Evolutionary conservation across 495 filamentous ascomycete genomes (phyloP).

Genomic region (Aspergillus incahuasiensis): DNA sequence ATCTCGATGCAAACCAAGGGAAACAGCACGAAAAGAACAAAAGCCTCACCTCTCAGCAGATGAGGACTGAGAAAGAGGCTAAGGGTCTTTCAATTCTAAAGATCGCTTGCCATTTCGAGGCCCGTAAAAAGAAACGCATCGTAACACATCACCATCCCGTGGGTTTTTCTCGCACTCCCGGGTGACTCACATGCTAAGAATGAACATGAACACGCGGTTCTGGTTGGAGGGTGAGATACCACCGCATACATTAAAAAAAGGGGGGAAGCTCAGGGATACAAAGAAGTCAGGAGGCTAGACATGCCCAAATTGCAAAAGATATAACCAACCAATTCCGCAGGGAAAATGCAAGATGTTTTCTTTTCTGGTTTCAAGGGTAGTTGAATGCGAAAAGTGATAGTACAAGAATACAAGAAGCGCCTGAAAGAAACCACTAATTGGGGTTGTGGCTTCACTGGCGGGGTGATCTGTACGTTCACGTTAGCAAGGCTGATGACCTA

Average conservation of each 20-base stretch:
- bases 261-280: conserved; percentile 14
- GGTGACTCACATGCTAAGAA: conserved; percentile 12
- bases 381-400: conserved; percentile 29
- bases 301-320: conserved; percentile 36
- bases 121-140: conserved; percentile 11
- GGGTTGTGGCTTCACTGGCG: conserved; percentile 36
- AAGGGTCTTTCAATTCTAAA: conserved; percentile 15
- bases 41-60: conserved; percentile 1
- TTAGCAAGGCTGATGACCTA: conserved; percentile 14
- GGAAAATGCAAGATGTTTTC: conserved; percentile 36
- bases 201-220: conserved; percentile 7
- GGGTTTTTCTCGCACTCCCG: conserved; percentile 21
- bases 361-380: conserved; percentile 29
- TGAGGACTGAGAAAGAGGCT: not conserved
- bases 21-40: conserved; percentile 13
- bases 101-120: conserved; percentile 21
- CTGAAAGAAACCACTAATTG: conserved; percentile 19
- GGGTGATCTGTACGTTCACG: conserved; percentile 40
- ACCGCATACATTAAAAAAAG: conserved; percentile 24
- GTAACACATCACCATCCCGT: conserved; percentile 19
- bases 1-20: conserved; percentile 31
- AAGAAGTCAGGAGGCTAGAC: conserved; percentile 25
- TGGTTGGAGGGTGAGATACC: conserved; percentile 14
- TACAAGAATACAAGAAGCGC: conserved; percentile 39
- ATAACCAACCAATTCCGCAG: conserved; percentile 43